These are phyloP conservation scores for Euptelea pleiosperma DNA, from an alignment of 164 flowering plant genomes.

Conservation along the genomic window DNA sequence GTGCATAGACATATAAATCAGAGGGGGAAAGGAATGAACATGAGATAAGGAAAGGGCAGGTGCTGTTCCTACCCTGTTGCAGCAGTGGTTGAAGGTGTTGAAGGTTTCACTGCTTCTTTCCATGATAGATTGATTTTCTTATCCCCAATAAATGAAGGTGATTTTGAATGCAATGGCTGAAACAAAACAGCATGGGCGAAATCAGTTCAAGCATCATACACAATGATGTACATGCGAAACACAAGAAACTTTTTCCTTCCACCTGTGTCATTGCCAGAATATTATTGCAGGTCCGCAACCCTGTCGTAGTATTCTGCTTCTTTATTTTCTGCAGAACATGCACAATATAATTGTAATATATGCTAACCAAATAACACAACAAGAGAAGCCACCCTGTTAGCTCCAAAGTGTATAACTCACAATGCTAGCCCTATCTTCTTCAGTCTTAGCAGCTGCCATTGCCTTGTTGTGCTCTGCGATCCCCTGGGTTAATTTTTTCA, in stretches of 20 bases:
- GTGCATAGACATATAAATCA: background rate
- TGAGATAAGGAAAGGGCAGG: background rate
- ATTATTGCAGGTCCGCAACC: constrained; percentile 86
- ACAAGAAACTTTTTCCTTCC: background rate
- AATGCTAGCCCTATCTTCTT: constrained; percentile 64
- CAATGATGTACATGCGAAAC: background rate
- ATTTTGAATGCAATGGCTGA: constrained; percentile 73
- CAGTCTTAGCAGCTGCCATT: constrained; percentile 80
- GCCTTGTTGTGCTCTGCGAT: constrained; percentile 83
- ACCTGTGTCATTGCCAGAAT: constrained; percentile 94
- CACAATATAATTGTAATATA: constrained; percentile 8
- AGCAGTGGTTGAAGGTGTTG: constrained; percentile 35
- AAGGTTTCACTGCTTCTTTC: constrained; percentile 71
- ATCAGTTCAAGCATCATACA: background rate
- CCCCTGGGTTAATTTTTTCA: constrained; percentile 85
- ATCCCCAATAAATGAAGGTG: constrained; percentile 87
- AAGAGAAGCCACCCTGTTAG: constrained; percentile 2
- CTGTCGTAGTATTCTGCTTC: constrained; percentile 73
- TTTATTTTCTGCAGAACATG: constrained; percentile 59
- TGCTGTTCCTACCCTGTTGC: constrained; percentile 48
- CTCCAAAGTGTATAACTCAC: constrained; percentile 40
- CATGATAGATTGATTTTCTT: constrained; percentile 85
- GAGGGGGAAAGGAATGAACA: background rate
- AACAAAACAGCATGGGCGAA: constrained; percentile 2
- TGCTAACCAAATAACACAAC: background rate